Conservation (phyloP, 306 rosid genomes). For the Casuarina equisetifolia region DNA sequence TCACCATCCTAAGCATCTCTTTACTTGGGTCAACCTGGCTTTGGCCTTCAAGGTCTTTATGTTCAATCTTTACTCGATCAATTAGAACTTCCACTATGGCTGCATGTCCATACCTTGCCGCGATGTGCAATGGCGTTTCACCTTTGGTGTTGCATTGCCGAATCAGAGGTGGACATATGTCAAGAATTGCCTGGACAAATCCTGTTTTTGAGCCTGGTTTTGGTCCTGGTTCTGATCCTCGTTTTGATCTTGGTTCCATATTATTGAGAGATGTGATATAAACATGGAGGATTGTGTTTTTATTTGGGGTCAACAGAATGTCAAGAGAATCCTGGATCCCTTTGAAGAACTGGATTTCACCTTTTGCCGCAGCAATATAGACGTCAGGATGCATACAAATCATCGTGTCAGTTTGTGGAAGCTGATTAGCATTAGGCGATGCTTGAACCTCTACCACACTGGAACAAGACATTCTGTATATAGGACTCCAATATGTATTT, state of each 20-base stretch:
- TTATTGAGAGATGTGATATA: too few relatives aligned
- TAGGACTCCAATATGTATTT: too few relatives aligned
- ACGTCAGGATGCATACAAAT: background rate
- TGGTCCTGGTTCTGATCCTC: too few relatives aligned
- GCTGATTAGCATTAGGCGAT: background rate
- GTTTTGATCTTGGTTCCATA: too few relatives aligned
- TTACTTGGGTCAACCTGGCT: too few relatives aligned
- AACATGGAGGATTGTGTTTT: background rate
- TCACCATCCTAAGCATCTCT: background rate
- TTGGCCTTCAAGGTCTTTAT: background rate
- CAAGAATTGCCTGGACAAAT: too few relatives aligned
- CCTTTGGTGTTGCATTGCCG: background rate
- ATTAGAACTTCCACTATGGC: background rate
- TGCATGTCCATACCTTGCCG: background rate
- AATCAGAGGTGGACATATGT: background rate
- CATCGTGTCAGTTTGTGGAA: background rate
- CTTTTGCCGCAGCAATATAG: background rate
- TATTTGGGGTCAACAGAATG: background rate
- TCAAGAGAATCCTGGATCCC: background rate
- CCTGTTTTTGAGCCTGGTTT: too few relatives aligned
- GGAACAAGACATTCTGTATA: background rate
- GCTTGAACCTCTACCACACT: too few relatives aligned
- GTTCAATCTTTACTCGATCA: background rate
- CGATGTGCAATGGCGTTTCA: slow-evolving; percentile 13
- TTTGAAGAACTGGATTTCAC: background rate